phyloP scores from a whole-genome alignment of 2,329 filamentous ascomycete genomes.

The Paraconiothyrium sp. region DNA sequence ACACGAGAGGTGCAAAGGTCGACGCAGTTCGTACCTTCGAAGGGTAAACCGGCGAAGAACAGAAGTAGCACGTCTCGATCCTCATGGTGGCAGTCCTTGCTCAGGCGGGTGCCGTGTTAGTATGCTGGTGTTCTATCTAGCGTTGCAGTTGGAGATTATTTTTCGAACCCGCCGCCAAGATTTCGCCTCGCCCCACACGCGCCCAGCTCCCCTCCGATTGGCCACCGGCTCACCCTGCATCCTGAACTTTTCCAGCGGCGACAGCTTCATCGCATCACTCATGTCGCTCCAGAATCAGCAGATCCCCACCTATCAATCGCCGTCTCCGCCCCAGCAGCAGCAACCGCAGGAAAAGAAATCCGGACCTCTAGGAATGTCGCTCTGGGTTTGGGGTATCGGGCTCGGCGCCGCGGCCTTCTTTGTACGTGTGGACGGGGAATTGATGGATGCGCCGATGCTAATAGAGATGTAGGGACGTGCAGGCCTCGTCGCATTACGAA shows the following conservation, averaged over 20 bases:
- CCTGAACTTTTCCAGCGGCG: slow-evolving; percentile 12
- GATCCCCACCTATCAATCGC: slow-evolving; percentile 8
- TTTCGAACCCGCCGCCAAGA: slow-evolving; percentile 5
- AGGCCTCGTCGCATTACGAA: slow-evolving; percentile 86
- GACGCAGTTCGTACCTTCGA: slow-evolving; percentile 30
- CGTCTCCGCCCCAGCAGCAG: slow-evolving; percentile 8
- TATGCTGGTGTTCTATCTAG: background rate
- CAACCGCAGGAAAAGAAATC: slow-evolving; percentile 13
- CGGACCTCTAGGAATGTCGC: slow-evolving; percentile 61
- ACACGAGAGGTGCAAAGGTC: background rate
- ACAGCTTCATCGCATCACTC: slow-evolving; percentile 1
- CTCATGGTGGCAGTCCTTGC: slow-evolving; percentile 35
- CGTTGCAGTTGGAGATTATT: background rate
- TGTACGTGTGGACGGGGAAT: slow-evolving; percentile 52
- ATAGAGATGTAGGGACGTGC: slow-evolving; percentile 77
- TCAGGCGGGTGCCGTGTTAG: background rate
- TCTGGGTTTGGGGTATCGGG: slow-evolving; percentile 67
- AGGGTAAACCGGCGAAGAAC: slow-evolving; percentile 64
- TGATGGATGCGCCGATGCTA: background rate
- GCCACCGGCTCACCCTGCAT: slow-evolving; percentile 5
- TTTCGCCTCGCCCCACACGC: slow-evolving; percentile 8
- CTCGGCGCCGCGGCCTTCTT: slow-evolving; percentile 73
- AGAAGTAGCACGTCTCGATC: slow-evolving; percentile 70
- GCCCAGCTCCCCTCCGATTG: background rate
- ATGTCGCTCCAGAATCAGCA: slow-evolving; percentile 16